Conservation (phyloP, 129 eudicot species). For the Daucus carota region DNA sequence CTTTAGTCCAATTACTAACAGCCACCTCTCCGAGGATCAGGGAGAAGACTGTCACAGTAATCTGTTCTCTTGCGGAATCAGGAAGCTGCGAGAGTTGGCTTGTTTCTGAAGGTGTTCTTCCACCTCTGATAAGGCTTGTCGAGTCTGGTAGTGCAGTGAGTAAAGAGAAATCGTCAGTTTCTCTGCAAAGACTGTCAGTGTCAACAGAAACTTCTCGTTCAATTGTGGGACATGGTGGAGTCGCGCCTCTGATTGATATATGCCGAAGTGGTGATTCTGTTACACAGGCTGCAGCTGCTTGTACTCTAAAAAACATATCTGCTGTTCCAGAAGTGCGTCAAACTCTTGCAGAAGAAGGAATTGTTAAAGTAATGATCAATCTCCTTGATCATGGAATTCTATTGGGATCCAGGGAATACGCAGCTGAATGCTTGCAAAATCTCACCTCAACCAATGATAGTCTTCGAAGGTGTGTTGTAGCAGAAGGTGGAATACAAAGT, state of each 20-base stretch:
- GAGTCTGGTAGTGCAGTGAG: slow-evolving; percentile 83
- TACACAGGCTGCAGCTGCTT: slow-evolving; percentile 77
- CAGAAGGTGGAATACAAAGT: slow-evolving; percentile 68
- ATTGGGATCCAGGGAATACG: slow-evolving; percentile 78
- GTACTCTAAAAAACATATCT: slow-evolving; percentile 74
- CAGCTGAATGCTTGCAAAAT: slow-evolving; percentile 87
- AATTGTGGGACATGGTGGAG: slow-evolving; percentile 81
- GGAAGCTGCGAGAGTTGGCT: slow-evolving; percentile 86
- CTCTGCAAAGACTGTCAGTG: slow-evolving; percentile 83
- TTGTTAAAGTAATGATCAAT: slow-evolving; percentile 54
- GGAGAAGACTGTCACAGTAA: slow-evolving; percentile 68
- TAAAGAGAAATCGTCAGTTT: slow-evolving; percentile 62
- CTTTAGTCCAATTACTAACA: slow-evolving; percentile 74
- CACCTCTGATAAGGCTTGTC: slow-evolving; percentile 71
- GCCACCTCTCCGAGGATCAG: slow-evolving; percentile 84
- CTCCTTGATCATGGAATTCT: slow-evolving; percentile 67
- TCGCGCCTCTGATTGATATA: slow-evolving; percentile 60
- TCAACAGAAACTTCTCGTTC: slow-evolving; percentile 68
- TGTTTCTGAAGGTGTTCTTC: slow-evolving; percentile 80
- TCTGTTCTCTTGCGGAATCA: slow-evolving; percentile 83
- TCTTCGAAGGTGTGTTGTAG: slow-evolving; percentile 44
- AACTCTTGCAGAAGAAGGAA: slow-evolving; percentile 85
- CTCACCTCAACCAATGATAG: slow-evolving; percentile 65
- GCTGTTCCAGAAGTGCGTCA: slow-evolving; percentile 73
- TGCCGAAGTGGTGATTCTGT: slow-evolving; percentile 75